Percentiles rank a stretch among this genome's conserved stretches.
Evolutionary conservation across 140 eudicot species (phyloP).

Genomic region (Flaveria floridana): DNA sequence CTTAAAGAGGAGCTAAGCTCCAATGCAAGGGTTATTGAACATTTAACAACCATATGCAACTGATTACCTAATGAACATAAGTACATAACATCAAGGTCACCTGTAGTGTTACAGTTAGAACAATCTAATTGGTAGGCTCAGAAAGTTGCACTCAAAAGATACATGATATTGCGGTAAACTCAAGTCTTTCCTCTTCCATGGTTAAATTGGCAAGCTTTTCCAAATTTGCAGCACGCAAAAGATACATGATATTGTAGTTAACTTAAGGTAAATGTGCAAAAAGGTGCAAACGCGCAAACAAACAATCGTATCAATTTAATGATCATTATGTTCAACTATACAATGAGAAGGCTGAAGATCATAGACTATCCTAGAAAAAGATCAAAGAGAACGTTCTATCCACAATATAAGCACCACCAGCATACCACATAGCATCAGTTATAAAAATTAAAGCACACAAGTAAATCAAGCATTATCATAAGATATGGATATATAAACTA

Average conservation of each 20-base stretch:
- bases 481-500: too few species aligned
- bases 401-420: background rate
- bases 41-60: background rate
- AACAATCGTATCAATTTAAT: background rate
- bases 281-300: slow-evolving; percentile 21
- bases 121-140: slow-evolving; percentile 64
- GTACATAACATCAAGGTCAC: too few species aligned
- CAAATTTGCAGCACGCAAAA: slow-evolving; percentile 73
- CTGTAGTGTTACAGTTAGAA: background rate
- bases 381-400: background rate
- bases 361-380: too few species aligned
- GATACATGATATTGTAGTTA: slow-evolving; percentile 68
- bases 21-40: background rate
- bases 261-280: slow-evolving; percentile 19
- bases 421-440: too few species aligned
- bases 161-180: slow-evolving; percentile 32
- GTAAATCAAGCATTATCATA: too few species aligned
- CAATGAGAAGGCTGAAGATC: background rate
- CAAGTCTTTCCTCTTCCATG: slow-evolving; percentile 52
- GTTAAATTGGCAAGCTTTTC: slow-evolving; percentile 67
- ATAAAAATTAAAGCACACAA: slow-evolving; percentile 2
- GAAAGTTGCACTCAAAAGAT: slow-evolving; percentile 55
- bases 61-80: background rate
- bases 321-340: background rate
- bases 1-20: background rate